Evolutionary conservation across 2,329 filamentous ascomycete species (phyloP).

Genomic region (Neopestalotiopsis sp.): DNA sequence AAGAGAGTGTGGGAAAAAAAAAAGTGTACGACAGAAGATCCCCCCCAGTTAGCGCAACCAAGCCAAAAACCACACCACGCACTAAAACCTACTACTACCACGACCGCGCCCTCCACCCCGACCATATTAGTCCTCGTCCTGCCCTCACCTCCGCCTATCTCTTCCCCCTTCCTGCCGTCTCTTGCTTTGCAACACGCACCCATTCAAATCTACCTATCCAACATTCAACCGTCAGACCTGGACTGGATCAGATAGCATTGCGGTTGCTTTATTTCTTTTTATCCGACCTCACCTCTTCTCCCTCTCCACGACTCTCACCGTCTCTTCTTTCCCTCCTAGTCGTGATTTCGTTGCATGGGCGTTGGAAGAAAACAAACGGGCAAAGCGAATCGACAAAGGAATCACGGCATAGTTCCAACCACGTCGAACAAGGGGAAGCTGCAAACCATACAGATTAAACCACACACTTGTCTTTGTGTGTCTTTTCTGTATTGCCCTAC

Average conservation of each 20-base stretch:
- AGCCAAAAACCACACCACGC: slow-evolving; percentile 9
- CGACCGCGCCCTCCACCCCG: slow-evolving; percentile 16
- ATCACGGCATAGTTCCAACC: background rate
- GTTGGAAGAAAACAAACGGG: slow-evolving; percentile 8
- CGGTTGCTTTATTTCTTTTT: background rate
- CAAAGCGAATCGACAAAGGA: slow-evolving; percentile 1
- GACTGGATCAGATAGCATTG: background rate
- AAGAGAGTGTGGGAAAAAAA: background rate
- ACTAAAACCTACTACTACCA: slow-evolving; percentile 6
- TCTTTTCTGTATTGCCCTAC: background rate
- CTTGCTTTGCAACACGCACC: slow-evolving; percentile 5
- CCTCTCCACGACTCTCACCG: background rate
- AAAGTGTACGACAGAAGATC: slow-evolving; percentile 2
- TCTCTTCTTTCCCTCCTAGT: background rate
- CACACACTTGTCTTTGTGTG: background rate
- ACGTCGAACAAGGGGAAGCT: slow-evolving; percentile 1
- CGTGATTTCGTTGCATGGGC: background rate
- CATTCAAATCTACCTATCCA: background rate
- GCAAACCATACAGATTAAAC: background rate
- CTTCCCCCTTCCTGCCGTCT: background rate
- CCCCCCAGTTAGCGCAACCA: background rate
- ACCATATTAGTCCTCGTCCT: slow-evolving; percentile 18
- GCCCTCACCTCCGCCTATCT: slow-evolving; percentile 10
- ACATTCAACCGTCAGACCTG: background rate
- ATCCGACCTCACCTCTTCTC: background rate